Evolutionary conservation across 441 rosid genomes (phyloP), one percentile per base, ranked within the genome.

Genomic region (Eruca vesicaria): DNA sequence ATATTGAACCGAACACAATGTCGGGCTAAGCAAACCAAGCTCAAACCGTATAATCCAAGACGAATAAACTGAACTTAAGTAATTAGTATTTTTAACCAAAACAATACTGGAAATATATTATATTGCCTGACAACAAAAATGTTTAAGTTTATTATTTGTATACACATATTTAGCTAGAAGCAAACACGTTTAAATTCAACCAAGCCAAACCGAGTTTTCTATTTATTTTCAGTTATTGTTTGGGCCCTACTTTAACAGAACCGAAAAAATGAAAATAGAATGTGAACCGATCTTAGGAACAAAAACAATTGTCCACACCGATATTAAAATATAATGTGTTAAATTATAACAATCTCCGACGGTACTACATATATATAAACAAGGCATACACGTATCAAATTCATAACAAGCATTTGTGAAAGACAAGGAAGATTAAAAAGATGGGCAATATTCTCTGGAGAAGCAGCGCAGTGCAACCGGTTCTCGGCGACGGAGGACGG

Each of bases 381-480:
- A 15, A 70, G 71, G 19, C 53, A 63, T 57, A 64, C 71, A 71
- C 80, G 48, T 58, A 36, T 43, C 68, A 70, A 41, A n/a, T 16
- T 48, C 19, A 21, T 14, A 56, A 7, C 60, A 45, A 61, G 4
- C 65, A 28, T 53, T 53, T 20, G n/a, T 43, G 19, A 33, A 59
- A 48, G 45, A 36, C 29, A 50, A 48, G 64, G 20, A 72, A 38
- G 41, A 52, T 52, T 0, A 58, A 66, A 70, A 14, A 64, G 35
- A 78, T 78, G 81, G 81, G 81, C 2, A 78, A 78, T 57, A 43
- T 53, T 58, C 56, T 78, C n/a, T 56, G 75, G 63, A 73, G 78
- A 59, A 78, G 75, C 63, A 48, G 71, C 45, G 29, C 63, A 5
- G 81, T 78, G 72, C 75, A 78, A n/a, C 81, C 78, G 31, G 35